Percentiles rank a stretch among this genome's conserved stretches.
phyloP scores from a whole-genome alignment of 176 grass and related monocot genomes.

The Eremochloa ophiuroides region DNA sequence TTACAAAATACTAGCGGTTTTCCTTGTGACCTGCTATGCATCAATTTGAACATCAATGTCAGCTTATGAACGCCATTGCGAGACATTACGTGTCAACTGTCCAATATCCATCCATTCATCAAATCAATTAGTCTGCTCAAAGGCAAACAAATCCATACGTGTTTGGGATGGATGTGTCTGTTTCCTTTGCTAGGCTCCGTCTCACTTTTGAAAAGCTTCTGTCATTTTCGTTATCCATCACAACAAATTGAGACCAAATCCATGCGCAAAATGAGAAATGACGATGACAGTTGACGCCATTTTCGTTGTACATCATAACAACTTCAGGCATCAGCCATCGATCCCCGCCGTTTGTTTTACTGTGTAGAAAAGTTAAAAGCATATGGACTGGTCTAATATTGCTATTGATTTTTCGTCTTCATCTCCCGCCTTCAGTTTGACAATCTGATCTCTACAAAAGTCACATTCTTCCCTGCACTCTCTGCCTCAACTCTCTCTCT shows the following conservation, averaged over 20 bases:
- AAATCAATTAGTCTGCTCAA: not conserved
- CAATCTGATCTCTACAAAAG: not conserved
- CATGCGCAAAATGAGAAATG: not conserved
- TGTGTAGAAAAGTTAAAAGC: not conserved
- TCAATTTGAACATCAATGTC: not conserved
- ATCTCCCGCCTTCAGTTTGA: not conserved
- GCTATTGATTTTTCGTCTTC: not conserved
- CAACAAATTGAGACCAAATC: too few species aligned
- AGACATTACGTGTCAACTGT: not conserved
- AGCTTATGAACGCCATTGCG: not conserved
- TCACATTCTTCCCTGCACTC: not conserved
- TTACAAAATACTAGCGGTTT: not conserved
- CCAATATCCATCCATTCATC: not conserved
- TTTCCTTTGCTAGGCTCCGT: not conserved
- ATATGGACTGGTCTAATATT: not conserved
- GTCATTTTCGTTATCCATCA: too few species aligned
- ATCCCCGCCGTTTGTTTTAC: not conserved
- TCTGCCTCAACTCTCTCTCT: too few species aligned
- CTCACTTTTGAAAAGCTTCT: not conserved
- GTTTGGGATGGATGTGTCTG: not conserved
- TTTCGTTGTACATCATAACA: not conserved
- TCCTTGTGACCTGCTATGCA: not conserved
- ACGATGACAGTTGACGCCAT: not conserved
- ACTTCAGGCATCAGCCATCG: not conserved
- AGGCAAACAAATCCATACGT: not conserved